phyloP scores from a whole-genome alignment of 225 moss, liverwort and hornwort genomes.

The Pseudoscleropodium purum region DNA sequence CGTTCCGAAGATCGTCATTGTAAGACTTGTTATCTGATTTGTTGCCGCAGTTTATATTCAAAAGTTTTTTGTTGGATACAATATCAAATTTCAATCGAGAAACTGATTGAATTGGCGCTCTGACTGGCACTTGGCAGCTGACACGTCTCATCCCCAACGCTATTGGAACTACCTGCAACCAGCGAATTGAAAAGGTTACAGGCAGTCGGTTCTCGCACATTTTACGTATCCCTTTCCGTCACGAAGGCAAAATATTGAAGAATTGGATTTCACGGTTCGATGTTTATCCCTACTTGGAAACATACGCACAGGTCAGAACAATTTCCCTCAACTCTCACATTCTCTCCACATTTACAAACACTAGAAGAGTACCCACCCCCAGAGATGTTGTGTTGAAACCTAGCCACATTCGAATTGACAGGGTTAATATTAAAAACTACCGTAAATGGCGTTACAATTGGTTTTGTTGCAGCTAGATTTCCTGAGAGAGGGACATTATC shows the following conservation, averaged over 20 bases:
- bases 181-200: constrained; percentile 60
- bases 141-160: constrained; percentile 96
- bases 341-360: neutral
- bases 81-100: neutral
- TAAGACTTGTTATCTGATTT: neutral
- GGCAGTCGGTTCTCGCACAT: constrained; percentile 64
- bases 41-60: neutral
- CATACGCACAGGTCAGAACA: constrained; percentile 60
- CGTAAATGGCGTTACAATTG: neutral
- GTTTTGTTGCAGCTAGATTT: neutral
- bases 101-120: neutral
- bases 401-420: neutral
- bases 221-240: constrained; percentile 82
- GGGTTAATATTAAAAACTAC: neutral
- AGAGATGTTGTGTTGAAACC: neutral
- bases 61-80: neutral
- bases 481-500: neutral
- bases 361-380: neutral
- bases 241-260: constrained; percentile 48
- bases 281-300: constrained; percentile 87
- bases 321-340: neutral
- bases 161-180: constrained; percentile 68
- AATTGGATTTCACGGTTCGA: constrained; percentile 98
- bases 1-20: constrained; percentile 55
- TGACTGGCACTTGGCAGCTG: constrained; percentile 37